Base-by-base conservation (phyloP, 1,284 basidiomycete genomes). In the Coniophora puteana region DNA sequence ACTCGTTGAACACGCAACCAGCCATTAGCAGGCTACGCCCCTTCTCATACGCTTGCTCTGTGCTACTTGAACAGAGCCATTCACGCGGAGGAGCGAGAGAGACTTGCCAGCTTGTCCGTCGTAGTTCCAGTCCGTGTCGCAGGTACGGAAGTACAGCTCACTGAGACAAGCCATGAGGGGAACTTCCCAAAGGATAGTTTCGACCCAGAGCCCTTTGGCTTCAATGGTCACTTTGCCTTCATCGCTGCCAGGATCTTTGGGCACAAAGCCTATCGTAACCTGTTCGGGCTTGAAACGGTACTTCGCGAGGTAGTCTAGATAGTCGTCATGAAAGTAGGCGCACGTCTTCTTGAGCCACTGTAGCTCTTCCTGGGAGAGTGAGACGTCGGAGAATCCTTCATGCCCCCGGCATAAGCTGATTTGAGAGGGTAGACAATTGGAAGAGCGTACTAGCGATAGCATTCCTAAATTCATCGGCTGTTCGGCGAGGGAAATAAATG, bases 151-250 rank as follows among this genome's bases (percentile, higher is more conserved):
- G 62, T 86, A 87, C 20, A 76, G 76, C 66, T 92, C 81, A 63
- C 89, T 89, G 35, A 93, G 68, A 51, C 84, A 85, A 8, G 91
- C 83, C 90, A 97, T 93, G 34, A 97, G 70, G 2, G 92, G 93
- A 0, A 98, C 93, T 65, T 99, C 95, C 82, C 96, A 99, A 14
- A 97, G 67, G 45, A 99, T 97, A 6, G 89, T 82, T 49, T 97
- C 92, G 1, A 69, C 68, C 95, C 96, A 99, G 4, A 75, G 73
- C 0, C 95, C 95, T 22, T 60, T 58, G 8, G 84, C 80, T 43
- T 78, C 74, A 45, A 98, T 83, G 40, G 86, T 78, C 27, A 98
- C 69, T 42, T 75, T 65, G 1, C 95, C 95, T 41, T 63, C 63
- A 25, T 80, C 65, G 16, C 64, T n/a, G n/a, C n/a, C n/a, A n/a